Evolutionary conservation across 2,329 filamentous ascomycete species (phyloP), one percentile per base, ranked within the genome.

Genomic region (Pseudogymnoascus sp.): DNA sequence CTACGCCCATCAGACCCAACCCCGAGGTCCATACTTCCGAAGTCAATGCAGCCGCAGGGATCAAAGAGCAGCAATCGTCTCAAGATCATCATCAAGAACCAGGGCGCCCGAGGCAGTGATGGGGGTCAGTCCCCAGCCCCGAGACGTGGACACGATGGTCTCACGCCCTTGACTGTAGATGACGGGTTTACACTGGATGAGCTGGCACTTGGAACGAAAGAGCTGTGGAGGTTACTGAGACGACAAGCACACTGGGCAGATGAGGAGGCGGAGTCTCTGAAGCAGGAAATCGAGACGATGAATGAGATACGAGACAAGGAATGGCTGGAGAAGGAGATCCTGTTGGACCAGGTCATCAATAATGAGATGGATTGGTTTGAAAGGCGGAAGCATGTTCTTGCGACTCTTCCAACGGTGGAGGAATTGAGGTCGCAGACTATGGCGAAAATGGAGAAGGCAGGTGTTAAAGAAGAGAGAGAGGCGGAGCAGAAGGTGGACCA

Each of bases 281-380:
- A 82, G 69, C 79, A 78, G 63, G 86, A 92, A 73, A 85, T 86
- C 68, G 85, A 86, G 67, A 77, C 78, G 47, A 82, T 88, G 74
- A 89, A 93, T 73, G 83, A 83, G 37, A 71, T 80, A 11, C 86
- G 88, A 74, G 84, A 84, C 73, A 81, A 85, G 66, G 89, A 91
- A 72, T 95, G 90, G 90, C 77, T 85, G 12, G 86, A 90, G 75
- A 93, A 93, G 75, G 90, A 95, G 75, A 81, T 90, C 31, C 75
- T 93, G 16, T 75, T 95, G n/a, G 84, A 90, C 64, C 90, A 91
- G 71, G 81, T 88, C 34, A 81, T 91, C 68, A 75, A 81, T 70
- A 81, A 79, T 70, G 90, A 93, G 73, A 79, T 84, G 36, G 85
- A 87, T 73, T 86, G 87, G 77, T 83, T 86, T 68, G 78, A 81